Evolutionary conservation across 768 basidiomycete species (phyloP), one percentile per base, ranked within the genome.

Genomic region (Boletellus ananas): DNA sequence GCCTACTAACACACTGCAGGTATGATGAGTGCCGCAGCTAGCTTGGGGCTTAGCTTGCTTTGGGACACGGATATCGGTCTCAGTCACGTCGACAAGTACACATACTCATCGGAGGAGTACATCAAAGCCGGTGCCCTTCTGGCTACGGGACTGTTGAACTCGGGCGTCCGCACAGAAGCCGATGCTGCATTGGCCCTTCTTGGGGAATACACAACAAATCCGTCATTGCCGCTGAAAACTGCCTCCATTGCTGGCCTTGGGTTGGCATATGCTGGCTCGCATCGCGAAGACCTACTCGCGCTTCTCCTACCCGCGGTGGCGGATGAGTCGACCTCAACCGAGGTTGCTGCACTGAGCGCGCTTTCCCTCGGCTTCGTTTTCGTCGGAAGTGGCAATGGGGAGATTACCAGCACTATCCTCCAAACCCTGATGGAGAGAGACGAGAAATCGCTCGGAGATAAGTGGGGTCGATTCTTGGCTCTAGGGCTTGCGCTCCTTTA

Each of bases 41-140:
- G 91, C 48, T 77, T 99, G 47, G 96, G 96, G 17, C 75, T 98
- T 37, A 88, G 87, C 71, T 74, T 97, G 54, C 74, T 99, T 2
- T 99, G 96, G 96, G 94, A 98, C 64, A 90, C 90, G 9, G 96
- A 98, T 50, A 79, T 89, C 49, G 96, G 96, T 59, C 77, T 98
- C 35, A 86, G 84, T 62, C 92, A 95, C 57, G 86, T 97, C 58
- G 96, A 99, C 75, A 96, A 92, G 69, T 98, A 97, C 73, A 91
- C 94, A 20, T 98, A 98, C 65, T 94, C 92, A 0, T 72, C 89
- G 1, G 96, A 99, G 59, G 96, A 99, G 66, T 79, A 93, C 68
- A 97, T 98, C 78, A 98, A 98, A 82, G 90, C 94, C 31, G 96
- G 96, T 41, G 94, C 95, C 11, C 80, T 97, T 43, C 80, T 99